These are phyloP conservation scores for Pulveroboletus sp. DNA, from an alignment of 768 basidiomycete species.

Conservation along the genomic window DNA sequence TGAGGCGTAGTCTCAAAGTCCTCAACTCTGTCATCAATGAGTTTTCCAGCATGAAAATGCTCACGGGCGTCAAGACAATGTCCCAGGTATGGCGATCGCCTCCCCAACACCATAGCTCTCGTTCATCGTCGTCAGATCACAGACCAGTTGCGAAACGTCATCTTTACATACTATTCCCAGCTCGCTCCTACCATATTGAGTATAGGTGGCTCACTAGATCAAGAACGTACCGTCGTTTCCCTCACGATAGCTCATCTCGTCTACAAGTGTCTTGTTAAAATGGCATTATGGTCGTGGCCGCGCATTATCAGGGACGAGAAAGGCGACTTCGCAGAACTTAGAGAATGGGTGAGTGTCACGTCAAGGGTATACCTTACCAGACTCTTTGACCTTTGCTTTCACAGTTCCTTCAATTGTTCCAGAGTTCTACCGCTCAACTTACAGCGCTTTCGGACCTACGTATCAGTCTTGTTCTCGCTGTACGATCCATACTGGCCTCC, in stretches of 20 bases:
- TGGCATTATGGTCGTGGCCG: slow-evolving; percentile 69
- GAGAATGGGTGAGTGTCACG: slow-evolving; percentile 46
- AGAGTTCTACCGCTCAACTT: slow-evolving; percentile 52
- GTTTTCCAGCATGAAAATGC: slow-evolving; percentile 65
- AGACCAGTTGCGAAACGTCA: slow-evolving; percentile 41
- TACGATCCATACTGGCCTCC: slow-evolving; percentile 33
- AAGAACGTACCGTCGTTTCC: slow-evolving; percentile 39
- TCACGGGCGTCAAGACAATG: slow-evolving; percentile 62
- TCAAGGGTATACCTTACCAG: background rate
- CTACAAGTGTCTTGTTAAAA: slow-evolving; percentile 71
- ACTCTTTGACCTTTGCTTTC: slow-evolving; percentile 1
- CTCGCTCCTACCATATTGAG: slow-evolving; percentile 35
- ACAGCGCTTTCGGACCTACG: slow-evolving; percentile 55
- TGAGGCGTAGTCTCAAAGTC: slow-evolving; percentile 60
- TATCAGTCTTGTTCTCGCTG: slow-evolving; percentile 43
- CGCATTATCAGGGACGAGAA: slow-evolving; percentile 39
- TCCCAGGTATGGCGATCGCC: slow-evolving; percentile 40
- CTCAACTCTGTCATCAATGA: slow-evolving; percentile 68
- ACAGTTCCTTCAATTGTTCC: slow-evolving; percentile 62
- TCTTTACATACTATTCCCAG: slow-evolving; percentile 59
- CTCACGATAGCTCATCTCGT: slow-evolving; percentile 60
- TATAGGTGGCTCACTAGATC: slow-evolving; percentile 33
- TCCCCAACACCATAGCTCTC: background rate
- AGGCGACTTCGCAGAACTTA: slow-evolving; percentile 41
- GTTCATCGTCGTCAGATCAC: slow-evolving; percentile 16